phyloP scores from a whole-genome alignment of 2,329 filamentous ascomycete genomes.

The Penicillium sp. region DNA sequence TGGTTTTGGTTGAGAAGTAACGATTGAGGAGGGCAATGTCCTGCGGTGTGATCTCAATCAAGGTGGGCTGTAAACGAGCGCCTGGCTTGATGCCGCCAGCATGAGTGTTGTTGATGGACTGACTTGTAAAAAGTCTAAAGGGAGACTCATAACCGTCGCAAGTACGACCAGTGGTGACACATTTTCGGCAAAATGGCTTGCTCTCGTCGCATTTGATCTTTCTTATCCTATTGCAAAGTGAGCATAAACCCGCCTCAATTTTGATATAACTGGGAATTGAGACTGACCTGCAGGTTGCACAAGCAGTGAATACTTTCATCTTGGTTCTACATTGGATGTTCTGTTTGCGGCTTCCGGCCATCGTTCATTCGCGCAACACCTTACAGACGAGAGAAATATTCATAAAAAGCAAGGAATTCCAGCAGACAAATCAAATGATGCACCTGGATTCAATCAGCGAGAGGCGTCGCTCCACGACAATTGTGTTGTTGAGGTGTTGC shows the following conservation, averaged over 20 bases:
- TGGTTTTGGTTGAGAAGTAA: conserved; percentile 11
- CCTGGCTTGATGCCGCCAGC: not conserved
- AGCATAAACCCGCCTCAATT: not conserved
- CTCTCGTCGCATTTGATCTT: conserved; percentile 12
- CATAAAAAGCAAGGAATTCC: not conserved
- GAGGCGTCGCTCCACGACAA: too few relatives aligned
- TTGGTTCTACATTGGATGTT: conserved; percentile 5
- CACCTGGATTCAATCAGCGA: too few relatives aligned
- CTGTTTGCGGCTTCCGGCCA: not conserved
- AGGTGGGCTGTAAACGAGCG: not conserved
- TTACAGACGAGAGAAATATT: not conserved
- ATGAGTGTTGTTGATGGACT: conserved; percentile 2
- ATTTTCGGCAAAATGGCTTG: conserved; percentile 11
- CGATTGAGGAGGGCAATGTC: conserved; percentile 8
- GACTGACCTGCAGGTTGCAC: conserved; percentile 12
- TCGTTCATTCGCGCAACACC: not conserved
- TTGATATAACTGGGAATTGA: not conserved
- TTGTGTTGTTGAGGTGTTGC: too few relatives aligned
- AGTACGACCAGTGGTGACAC: conserved; percentile 10
- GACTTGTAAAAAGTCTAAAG: conserved; percentile 1
- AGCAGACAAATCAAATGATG: conserved; percentile 2
- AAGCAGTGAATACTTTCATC: conserved; percentile 11
- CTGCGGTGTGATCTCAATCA: not conserved
- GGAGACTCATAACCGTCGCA: conserved; percentile 11
- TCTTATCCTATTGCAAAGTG: not conserved